Evolutionary conservation across 169 alveolate species (phyloP).

Genomic region (Theileria annulata): DNA sequence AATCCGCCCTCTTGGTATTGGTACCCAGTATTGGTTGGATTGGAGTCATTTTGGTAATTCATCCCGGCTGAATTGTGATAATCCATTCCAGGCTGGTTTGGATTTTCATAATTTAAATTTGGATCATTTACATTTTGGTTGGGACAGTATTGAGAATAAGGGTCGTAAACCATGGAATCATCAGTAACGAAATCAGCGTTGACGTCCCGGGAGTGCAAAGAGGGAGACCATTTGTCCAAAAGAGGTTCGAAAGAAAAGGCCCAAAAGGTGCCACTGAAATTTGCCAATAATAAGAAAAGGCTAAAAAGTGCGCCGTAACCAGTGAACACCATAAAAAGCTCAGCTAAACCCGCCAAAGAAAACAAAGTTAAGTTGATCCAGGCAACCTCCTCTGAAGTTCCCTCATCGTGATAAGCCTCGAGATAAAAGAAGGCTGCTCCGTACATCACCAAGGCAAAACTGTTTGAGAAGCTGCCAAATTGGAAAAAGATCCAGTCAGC

Average conservation of each 20-base stretch:
- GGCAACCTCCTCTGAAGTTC: conserved; percentile 84
- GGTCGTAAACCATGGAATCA: conserved; percentile 8
- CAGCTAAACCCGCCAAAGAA: conserved; percentile 82
- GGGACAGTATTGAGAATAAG: conserved; percentile 16
- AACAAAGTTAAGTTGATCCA: conserved; percentile 81
- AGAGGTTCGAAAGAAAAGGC: conserved; percentile 83
- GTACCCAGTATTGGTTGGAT: neutral
- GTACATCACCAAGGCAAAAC: conserved; percentile 79
- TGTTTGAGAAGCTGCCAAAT: conserved; percentile 80
- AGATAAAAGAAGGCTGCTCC: conserved; percentile 83
- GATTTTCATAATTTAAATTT: neutral
- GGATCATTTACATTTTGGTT: neutral
- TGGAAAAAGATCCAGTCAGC: conserved; percentile 86
- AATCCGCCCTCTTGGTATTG: neutral
- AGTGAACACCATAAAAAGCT: conserved; percentile 82
- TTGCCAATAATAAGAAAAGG: conserved; percentile 76
- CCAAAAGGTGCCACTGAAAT: conserved; percentile 82
- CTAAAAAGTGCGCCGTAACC: conserved; percentile 85
- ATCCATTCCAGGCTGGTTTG: neutral
- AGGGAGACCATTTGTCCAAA: conserved; percentile 83
- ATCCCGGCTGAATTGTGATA: neutral
- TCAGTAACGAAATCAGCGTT: conserved; percentile 79
- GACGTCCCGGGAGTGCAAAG: conserved; percentile 81
- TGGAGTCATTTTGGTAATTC: conserved; percentile 7
- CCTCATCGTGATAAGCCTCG: conserved; percentile 86